Base-by-base conservation (phyloP, 163 green algal species). In the Volvox carteri region DNA sequence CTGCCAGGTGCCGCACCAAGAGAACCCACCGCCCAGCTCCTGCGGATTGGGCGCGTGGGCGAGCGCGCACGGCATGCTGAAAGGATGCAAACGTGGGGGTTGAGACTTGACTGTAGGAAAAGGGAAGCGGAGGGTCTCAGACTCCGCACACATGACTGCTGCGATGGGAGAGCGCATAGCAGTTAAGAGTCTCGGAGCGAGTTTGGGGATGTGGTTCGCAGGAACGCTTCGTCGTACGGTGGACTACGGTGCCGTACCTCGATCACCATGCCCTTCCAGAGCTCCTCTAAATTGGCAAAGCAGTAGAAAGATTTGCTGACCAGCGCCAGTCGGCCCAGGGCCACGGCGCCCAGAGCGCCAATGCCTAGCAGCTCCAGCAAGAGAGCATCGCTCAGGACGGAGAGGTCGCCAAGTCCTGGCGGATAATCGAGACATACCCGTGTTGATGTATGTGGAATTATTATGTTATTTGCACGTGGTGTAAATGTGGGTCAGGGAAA, bases 211-310 rank as follows among this genome's bases (percentile, higher is more conserved):
- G n/a, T n/a, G n/a, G n/a, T n/a, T n/a, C n/a, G n/a, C n/a, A n/a
- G n/a, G n/a, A n/a, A n/a, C n/a, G n/a, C 54, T 23, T 65, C 28
- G 54, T 65, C 8, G 54, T 65, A 65, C 25, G 6, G 28, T 65
- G 44, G 11, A 4, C 1, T 74, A 60, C 70, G 7, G 12, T 67
- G 0, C 9, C 92, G 0, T 52, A 97, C 93, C 93, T 99, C 92
- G 3, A 99, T 78, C 14, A 95, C 93, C 21, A 98, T 84, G 0
- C 89, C 92, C 70, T 97, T 97, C 97, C 97, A 99, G 8, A 98
- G 92, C 9, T 99, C 98, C 39, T 98, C 95, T 65, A 96, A 93
- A 56, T 96, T 93, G 30, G 78, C 88, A 50, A 98, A 99, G 78
- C 92, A 96, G 90, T 97, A 98, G 21, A 97, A 78, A 0, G 93